Percentiles rank a stretch among this genome's conserved stretches.
These are phyloP conservation scores for Fusarium mexicanum DNA, from an alignment of 2,329 filamentous ascomycete genomes.

Conservation along the genomic window DNA sequence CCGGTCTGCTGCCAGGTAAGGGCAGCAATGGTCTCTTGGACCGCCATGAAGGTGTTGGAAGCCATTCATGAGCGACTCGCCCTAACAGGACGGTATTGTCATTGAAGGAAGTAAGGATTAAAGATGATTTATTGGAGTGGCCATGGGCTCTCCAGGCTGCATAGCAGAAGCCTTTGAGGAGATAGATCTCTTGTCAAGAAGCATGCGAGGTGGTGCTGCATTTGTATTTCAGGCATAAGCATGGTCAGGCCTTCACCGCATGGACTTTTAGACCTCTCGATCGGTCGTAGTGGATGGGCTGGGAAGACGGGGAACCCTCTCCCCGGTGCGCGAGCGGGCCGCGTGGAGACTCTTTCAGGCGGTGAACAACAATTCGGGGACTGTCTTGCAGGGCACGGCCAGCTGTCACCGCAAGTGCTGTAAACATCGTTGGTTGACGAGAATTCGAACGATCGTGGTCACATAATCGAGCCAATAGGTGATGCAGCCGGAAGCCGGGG, in stretches of 20 bases:
- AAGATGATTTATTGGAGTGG: constrained; percentile 21
- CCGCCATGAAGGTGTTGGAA: constrained; percentile 40
- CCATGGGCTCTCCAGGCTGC: constrained; percentile 41
- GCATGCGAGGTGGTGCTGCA: constrained; percentile 33
- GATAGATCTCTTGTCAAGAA: constrained; percentile 14
- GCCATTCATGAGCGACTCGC: constrained; percentile 41
- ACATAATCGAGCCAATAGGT: constrained; percentile 40
- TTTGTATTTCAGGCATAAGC: constrained; percentile 38
- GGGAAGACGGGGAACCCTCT: constrained; percentile 25
- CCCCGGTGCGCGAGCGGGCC: constrained; percentile 40
- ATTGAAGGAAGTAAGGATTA: constrained; percentile 36
- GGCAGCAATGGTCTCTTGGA: constrained; percentile 34
- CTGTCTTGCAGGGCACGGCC: constrained; percentile 32
- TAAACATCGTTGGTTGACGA: constrained; percentile 33
- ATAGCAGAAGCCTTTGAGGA: constrained; percentile 36
- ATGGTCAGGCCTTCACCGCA: constrained; percentile 33
- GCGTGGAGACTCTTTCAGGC: constrained; percentile 41
- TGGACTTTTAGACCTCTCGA: constrained; percentile 15
- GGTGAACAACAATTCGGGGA: constrained; percentile 37
- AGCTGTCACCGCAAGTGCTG: constrained; percentile 45
- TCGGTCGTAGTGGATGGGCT: constrained; percentile 26
- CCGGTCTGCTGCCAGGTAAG: constrained; percentile 41
- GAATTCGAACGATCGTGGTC: constrained; percentile 13
- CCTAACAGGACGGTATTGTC: constrained; percentile 41
- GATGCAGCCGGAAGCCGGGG: constrained; percentile 35